Evolutionary conservation across 768 basidiomycete species (phyloP).

Genomic region (Trametes cubensis): DNA sequence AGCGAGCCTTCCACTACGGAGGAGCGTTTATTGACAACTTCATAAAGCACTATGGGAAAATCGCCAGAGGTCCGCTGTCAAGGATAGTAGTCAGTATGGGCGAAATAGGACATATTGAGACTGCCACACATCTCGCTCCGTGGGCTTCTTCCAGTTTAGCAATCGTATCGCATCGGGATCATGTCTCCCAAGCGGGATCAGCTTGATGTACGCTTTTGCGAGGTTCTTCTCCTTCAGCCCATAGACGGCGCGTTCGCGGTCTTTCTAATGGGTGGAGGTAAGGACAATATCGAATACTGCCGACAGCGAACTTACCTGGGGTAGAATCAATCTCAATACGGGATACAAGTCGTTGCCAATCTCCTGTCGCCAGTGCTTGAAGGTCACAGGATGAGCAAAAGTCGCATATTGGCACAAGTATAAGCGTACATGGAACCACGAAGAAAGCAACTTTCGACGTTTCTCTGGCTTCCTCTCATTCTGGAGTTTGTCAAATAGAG

Average conservation of each 20-base stretch:
- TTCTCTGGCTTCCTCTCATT: conserved; percentile 75
- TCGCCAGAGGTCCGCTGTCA: conserved; percentile 75
- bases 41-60: conserved; percentile 84
- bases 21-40: conserved; percentile 83
- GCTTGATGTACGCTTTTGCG: conserved; percentile 89
- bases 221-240: conserved; percentile 94
- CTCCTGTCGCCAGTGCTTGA: conserved; percentile 81
- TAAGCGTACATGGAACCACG: conserved; percentile 75
- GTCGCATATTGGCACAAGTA: no score
- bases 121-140: conserved; percentile 60
- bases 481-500: conserved; percentile 76
- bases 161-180: conserved; percentile 83
- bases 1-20: conserved; percentile 76
- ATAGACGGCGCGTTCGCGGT: conserved; percentile 89
- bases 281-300: not conserved
- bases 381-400: not conserved
- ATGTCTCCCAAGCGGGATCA: conserved; percentile 79
- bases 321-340: conserved; percentile 83
- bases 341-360: conserved; percentile 91
- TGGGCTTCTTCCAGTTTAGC: conserved; percentile 88
- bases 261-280: conserved; percentile 63
- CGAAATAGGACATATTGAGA: not conserved
- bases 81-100: not conserved
- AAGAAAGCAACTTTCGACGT: conserved; percentile 64
- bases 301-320: conserved; percentile 54